Percentiles rank a stretch among this genome's conserved stretches.
Evolutionary conservation across 495 filamentous ascomycete genomes (phyloP).

Genomic region (Pseudotulostoma volvatum): DNA sequence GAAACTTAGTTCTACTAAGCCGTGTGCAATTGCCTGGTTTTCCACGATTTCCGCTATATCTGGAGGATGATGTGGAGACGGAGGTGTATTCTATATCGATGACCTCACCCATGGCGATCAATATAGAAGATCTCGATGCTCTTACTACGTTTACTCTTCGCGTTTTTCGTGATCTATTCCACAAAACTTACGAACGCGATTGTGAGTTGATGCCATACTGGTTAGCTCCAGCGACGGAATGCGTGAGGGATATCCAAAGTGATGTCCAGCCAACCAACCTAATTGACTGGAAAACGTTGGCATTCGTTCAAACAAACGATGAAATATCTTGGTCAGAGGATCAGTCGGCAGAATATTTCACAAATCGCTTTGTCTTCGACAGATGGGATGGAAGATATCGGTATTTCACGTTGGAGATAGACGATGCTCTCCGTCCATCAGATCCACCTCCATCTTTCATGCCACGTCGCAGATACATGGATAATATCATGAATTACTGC

Average conservation of each 20-base stretch:
- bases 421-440: conserved; percentile 26
- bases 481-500: conserved; percentile 50
- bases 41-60: conserved; percentile 54
- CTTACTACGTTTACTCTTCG: conserved; percentile 56
- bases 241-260: conserved; percentile 4
- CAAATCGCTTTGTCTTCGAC: conserved; percentile 55
- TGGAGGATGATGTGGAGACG: conserved; percentile 43
- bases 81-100: conserved; percentile 33
- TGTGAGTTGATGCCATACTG: conserved; percentile 64
- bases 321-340: conserved; percentile 38
- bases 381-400: conserved; percentile 48
- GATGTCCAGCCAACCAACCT: conserved; percentile 15
- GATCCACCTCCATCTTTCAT: conserved; percentile 38
- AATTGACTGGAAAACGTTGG: conserved; percentile 52
- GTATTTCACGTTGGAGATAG: conserved; percentile 26
- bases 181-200: conserved; percentile 58
- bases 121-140: conserved; percentile 22
- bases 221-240: conserved; percentile 43
- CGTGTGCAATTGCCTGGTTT: conserved; percentile 45
- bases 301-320: conserved; percentile 32
- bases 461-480: conserved; percentile 32
- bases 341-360: conserved; percentile 38
- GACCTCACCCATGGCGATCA: conserved; percentile 22
- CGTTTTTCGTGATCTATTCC: conserved; percentile 76
- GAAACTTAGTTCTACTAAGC: conserved; percentile 57